These are phyloP conservation scores for Boletus sensibilis DNA, from an alignment of 768 basidiomycete species.

Conservation along the genomic window DNA sequence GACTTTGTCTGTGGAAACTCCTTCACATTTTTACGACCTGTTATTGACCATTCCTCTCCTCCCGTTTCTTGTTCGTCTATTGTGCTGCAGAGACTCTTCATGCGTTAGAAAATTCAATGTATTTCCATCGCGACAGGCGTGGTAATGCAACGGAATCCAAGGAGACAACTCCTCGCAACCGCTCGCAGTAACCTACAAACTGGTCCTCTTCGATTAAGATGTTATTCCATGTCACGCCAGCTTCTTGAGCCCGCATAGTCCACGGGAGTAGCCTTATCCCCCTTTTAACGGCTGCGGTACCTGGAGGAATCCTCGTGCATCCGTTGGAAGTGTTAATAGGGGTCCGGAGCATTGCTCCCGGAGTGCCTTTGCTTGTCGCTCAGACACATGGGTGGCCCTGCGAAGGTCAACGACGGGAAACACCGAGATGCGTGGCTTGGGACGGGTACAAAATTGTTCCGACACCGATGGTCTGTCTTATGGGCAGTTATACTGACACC, in stretches of 20 bases:
- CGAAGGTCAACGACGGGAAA: background rate
- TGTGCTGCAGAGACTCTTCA: conserved; percentile 8
- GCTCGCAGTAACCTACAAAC: too few relatives aligned
- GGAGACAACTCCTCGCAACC: background rate
- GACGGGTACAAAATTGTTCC: too few relatives aligned
- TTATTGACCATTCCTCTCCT: conserved; percentile 17
- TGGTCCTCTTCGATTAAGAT: background rate
- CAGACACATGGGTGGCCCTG: background rate
- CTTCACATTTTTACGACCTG: conserved; percentile 21
- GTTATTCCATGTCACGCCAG: background rate
- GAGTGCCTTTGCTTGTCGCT: background rate
- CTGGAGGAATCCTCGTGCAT: background rate
- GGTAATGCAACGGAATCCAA: conserved; percentile 3
- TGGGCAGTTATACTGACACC: background rate
- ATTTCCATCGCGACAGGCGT: conserved; percentile 16
- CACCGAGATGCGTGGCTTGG: background rate
- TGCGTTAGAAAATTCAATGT: conserved; percentile 19
- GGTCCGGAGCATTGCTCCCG: background rate
- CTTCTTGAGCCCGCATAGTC: background rate
- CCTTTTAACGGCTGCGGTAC: background rate
- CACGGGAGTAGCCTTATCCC: background rate
- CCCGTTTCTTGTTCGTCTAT: conserved; percentile 13
- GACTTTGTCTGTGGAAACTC: conserved; percentile 11
- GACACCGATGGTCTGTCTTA: background rate
- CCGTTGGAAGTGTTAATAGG: background rate